Base-by-base conservation (phyloP, 371 early-diverging fungal genomes). In the Mortierella sp. region DNA sequence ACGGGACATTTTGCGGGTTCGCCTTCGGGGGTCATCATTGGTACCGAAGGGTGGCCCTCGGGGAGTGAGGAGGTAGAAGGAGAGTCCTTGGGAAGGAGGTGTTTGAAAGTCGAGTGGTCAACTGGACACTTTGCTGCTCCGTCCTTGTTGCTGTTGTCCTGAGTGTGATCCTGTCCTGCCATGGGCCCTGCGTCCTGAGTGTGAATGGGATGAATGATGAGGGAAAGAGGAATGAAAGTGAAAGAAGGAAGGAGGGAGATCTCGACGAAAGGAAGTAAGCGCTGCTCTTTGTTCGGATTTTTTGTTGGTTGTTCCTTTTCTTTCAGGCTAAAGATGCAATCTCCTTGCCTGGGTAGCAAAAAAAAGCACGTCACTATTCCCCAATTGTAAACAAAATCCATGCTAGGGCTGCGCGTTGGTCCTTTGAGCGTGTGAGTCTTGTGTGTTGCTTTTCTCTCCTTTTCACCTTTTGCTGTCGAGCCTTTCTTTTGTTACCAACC, bases 61-160 rank as follows among this genome's bases (percentile, higher is more conserved):
- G 84, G 83, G 16, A 83, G 67, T 14, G 80, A 34, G 5, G 77
- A 73, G 24, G 64, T 43, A 19, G 69, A 73, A 9, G 79, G 40
- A 11, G 77, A 46, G 53, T 78, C 76, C 71, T 79, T 81, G 34
- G 86, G 86, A 6, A 92, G 79, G 71, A 91, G 91, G 77, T 91
- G 89, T 72, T 91, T 90, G 78, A 90, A 90, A 43, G 89, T 75
- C n/a, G 91, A 80, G 74, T 90, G 92, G 74, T 92, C 91, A 5
- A 91, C 91, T 8, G 91, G 91, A 69, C 91, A 91, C 37, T 88
- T 88, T 24, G 82, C 51, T 28, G 78, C 73, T 3, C 75, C 83
- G 69, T 72, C 64, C n/a, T 59, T 31, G 59, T 21, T 1, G 57
- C 13, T 40, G 57, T 57, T 26, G 61, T 61, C 61, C 21, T 70